phyloP scores from a whole-genome alignment of 192 early-diverging fungal genomes.

The Backusella australiensis region DNA sequence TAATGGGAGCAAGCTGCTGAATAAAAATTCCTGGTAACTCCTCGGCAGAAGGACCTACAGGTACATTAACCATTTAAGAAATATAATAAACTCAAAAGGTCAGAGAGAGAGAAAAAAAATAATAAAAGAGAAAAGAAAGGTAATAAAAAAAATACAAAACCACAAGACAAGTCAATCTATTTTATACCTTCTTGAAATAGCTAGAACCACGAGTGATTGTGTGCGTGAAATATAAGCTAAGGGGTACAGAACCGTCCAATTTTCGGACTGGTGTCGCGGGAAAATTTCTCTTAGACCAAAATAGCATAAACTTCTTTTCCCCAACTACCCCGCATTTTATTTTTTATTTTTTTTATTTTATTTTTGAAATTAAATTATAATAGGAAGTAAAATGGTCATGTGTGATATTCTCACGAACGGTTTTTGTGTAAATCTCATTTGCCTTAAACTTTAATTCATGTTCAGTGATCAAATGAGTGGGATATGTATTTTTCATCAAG shows the following conservation, averaged over 20 bases:
- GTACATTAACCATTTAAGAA: constrained; percentile 23
- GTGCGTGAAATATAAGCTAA: neutral
- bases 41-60: neutral
- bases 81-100: neutral
- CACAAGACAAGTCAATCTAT: neutral
- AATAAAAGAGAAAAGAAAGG: neutral
- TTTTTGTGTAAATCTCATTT: neutral
- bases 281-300: neutral
- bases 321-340: constrained; percentile 1
- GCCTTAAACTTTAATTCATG: neutral
- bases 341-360: neutral
- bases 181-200: neutral
- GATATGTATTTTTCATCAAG: neutral
- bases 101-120: neutral
- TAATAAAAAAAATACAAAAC: neutral
- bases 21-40: constrained; percentile 25
- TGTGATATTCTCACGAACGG: neutral
- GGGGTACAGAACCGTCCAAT: neutral
- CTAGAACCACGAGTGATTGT: neutral
- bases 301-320: neutral
- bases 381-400: neutral
- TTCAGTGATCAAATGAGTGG: neutral
- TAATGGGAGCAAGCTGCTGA: constrained; percentile 32
- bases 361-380: neutral
- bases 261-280: constrained; percentile 1